Conservation (phyloP, 75 land plant species). For the Sequoia sempervirens region DNA sequence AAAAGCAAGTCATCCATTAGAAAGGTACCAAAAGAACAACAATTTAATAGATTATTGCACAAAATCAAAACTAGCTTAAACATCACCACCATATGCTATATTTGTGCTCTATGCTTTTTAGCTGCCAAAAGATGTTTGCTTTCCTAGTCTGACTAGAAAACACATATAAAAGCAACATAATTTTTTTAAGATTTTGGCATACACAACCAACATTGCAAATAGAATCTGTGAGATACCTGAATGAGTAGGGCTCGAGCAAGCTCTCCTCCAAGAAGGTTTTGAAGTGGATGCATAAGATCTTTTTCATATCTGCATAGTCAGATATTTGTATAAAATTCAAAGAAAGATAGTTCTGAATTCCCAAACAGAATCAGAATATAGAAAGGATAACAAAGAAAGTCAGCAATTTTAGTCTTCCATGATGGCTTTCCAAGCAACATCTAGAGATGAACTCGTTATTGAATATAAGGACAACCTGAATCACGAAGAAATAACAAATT, state of each 20-base stretch:
- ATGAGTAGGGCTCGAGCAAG: constrained; percentile 89
- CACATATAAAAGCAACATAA: neutral
- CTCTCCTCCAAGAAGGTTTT: constrained; percentile 79
- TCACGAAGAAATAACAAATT: neutral
- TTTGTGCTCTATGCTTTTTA: neutral
- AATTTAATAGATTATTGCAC: neutral
- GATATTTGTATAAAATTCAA: neutral
- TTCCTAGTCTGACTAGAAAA: neutral
- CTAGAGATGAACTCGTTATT: neutral
- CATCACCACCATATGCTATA: neutral
- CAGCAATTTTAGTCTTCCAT: neutral
- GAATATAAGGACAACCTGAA: neutral
- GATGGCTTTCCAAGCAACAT: neutral
- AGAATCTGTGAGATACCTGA: constrained; percentile 43
- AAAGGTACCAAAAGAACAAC: neutral
- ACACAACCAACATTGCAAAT: neutral
- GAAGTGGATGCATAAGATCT: constrained; percentile 86
- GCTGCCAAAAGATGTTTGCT: neutral
- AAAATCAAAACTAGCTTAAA: neutral
- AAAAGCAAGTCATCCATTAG: neutral
- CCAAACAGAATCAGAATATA: neutral
- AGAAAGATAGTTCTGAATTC: neutral
- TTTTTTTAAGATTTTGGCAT: neutral
- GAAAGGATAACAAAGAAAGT: neutral
- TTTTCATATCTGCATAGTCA: constrained; percentile 74